A percentile compares a stretch with the other conserved stretches of the same genome.
Evolutionary conservation across 768 basidiomycete species (phyloP).

Genomic region (Amanita fuliginea): DNA sequence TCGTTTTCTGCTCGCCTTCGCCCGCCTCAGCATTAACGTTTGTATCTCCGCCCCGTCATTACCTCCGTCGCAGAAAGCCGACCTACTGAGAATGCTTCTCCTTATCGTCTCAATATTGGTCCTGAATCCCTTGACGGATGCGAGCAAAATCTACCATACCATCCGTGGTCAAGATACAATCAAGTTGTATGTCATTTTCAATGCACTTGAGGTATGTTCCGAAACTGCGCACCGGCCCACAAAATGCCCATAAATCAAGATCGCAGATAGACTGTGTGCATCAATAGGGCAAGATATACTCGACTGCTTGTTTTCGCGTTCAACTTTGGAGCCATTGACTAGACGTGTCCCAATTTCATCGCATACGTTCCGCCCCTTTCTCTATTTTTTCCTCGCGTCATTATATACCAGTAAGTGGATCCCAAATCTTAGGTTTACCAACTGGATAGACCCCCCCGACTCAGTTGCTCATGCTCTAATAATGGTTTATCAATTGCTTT

Average conservation of each 20-base stretch:
- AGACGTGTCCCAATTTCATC: conserved; percentile 47
- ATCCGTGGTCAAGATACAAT: conserved; percentile 98
- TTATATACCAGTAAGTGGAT: conserved; percentile 64
- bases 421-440: neutral
- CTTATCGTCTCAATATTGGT: conserved; percentile 65
- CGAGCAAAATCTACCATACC: conserved; percentile 95
- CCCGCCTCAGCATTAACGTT: conserved; percentile 40
- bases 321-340: conserved; percentile 71
- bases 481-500: conserved; percentile 90
- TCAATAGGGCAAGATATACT: conserved; percentile 97
- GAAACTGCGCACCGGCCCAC: neutral
- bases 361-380: conserved; percentile 65
- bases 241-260: conserved; percentile 35
- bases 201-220: conserved; percentile 80
- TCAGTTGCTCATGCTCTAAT: conserved; percentile 85
- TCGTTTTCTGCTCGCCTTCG: conserved; percentile 58
- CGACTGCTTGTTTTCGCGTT: conserved; percentile 91
- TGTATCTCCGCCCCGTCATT: conserved; percentile 43
- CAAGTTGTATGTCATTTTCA: conserved; percentile 98
- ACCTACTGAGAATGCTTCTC: conserved; percentile 74
- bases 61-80: conserved; percentile 85
- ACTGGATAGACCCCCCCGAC: conserved; percentile 1
- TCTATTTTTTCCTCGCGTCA: conserved; percentile 75
- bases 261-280: conserved; percentile 87
- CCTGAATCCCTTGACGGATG: conserved; percentile 78